A percentile compares a stretch with the other conserved stretches of the same genome.
These are phyloP conservation scores for Cordyceps cateniannulata DNA, from an alignment of 2,329 filamentous ascomycete species.

Conservation along the genomic window DNA sequence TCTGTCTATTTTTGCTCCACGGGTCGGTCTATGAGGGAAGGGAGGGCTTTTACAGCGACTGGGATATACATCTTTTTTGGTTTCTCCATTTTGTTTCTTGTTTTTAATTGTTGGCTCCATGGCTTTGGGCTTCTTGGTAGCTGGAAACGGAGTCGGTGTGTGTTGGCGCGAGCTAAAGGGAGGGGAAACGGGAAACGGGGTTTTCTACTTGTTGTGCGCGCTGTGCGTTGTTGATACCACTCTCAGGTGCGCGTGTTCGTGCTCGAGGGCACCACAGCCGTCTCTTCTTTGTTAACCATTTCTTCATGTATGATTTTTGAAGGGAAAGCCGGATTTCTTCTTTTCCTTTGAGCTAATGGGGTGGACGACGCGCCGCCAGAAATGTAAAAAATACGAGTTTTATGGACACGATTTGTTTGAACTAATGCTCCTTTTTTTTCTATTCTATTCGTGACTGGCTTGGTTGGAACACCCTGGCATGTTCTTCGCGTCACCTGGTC, in stretches of 20 bases:
- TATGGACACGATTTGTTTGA: neutral
- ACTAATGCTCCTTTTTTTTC: neutral
- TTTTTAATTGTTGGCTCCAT: neutral
- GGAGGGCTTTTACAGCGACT: conserved; percentile 1
- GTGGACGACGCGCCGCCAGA: neutral
- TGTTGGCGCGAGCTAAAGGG: conserved; percentile 4
- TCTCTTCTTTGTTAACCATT: neutral
- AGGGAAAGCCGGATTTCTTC: neutral
- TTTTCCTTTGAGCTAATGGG: neutral
- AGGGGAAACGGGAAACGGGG: neutral
- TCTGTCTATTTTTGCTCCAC: conserved; percentile 4
- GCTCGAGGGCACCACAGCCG: neutral
- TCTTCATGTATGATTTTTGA: conserved; percentile 2
- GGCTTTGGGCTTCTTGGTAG: neutral
- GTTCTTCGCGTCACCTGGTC: neutral
- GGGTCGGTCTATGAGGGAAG: conserved; percentile 1
- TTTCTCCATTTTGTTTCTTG: neutral
- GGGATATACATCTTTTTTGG: neutral
- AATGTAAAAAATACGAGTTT: conserved; percentile 5
- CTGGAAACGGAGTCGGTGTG: conserved; percentile 2
- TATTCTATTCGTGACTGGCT: neutral
- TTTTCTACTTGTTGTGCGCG: neutral
- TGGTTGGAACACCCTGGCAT: neutral
- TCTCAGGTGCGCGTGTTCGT: neutral
- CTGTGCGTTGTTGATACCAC: conserved; percentile 4